Conservation (phyloP, 495 filamentous ascomycete genomes). For the Polyplosphaeria fusca region DNA sequence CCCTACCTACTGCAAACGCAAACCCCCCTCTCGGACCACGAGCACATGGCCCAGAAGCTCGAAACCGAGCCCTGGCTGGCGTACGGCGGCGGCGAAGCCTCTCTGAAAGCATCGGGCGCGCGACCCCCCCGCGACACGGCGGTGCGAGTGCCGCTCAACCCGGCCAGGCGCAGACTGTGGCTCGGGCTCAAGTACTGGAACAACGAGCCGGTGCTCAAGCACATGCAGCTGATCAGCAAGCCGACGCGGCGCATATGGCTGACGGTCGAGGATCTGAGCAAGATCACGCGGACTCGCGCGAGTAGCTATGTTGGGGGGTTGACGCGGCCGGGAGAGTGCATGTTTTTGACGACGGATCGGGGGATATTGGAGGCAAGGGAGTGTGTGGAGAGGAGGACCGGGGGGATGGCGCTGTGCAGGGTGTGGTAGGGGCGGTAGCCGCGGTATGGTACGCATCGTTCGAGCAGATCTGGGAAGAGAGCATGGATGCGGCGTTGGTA, state of each 20-base stretch:
- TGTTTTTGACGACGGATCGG: slow-evolving; percentile 74
- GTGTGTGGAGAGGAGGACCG: slow-evolving; percentile 78
- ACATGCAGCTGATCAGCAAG: slow-evolving; percentile 68
- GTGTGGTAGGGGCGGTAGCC: slow-evolving; percentile 45
- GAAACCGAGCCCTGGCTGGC: slow-evolving; percentile 21
- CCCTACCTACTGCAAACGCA: slow-evolving; percentile 21
- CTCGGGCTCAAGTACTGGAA: slow-evolving; percentile 91
- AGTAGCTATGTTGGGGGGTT: slow-evolving; percentile 66
- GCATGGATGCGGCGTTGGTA: no score
- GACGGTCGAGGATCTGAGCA: slow-evolving; percentile 55
- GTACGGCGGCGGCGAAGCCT: background rate
- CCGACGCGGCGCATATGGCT: slow-evolving; percentile 71
- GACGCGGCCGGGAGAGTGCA: slow-evolving; percentile 72
- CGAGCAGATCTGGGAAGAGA: no score
- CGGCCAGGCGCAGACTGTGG: slow-evolving; percentile 78
- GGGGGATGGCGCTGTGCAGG: slow-evolving; percentile 79
- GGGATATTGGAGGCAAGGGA: slow-evolving; percentile 85
- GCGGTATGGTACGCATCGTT: no score
- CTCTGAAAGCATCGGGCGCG: background rate
- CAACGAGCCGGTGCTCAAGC: slow-evolving; percentile 74
- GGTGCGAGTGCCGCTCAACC: slow-evolving; percentile 55
- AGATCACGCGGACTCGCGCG: slow-evolving; percentile 63
- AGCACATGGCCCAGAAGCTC: slow-evolving; percentile 13
- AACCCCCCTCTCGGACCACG: background rate
- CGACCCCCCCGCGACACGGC: slow-evolving; percentile 1